Percentiles rank a stretch among this genome's conserved stretches.
These are phyloP conservation scores for Lachnellula arida DNA, from an alignment of 2,329 filamentous ascomycete species.

Conservation along the genomic window DNA sequence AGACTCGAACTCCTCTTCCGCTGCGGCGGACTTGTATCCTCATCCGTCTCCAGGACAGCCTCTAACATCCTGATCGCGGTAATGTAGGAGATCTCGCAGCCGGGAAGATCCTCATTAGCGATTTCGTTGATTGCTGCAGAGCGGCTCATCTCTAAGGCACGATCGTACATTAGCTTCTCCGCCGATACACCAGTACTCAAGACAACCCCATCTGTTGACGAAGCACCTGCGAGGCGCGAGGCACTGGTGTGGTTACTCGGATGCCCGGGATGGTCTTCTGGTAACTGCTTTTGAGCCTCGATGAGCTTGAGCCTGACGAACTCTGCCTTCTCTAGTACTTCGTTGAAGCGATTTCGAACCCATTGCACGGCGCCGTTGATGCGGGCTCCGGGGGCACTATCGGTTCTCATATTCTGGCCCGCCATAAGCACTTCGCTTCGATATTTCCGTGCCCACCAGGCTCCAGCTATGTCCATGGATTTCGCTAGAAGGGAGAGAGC, in stretches of 20 bases:
- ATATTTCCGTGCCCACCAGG: conserved; percentile 83
- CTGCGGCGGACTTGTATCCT: conserved; percentile 43
- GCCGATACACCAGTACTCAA: conserved; percentile 87
- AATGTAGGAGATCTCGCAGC: conserved; percentile 88
- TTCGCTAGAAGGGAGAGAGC: conserved; percentile 84
- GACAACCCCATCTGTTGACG: conserved; percentile 71
- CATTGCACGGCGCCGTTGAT: conserved; percentile 95
- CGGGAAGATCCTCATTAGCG: conserved; percentile 78
- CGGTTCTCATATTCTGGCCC: conserved; percentile 36
- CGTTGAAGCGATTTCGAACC: conserved; percentile 92
- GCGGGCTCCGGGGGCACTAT: conserved; percentile 46
- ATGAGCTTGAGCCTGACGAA: conserved; percentile 84
- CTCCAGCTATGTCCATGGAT: conserved; percentile 89
- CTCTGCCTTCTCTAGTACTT: conserved; percentile 93
- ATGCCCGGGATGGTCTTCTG: conserved; percentile 79
- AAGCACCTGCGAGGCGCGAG: conserved; percentile 43
- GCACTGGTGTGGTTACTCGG: conserved; percentile 69
- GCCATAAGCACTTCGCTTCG: conserved; percentile 53
- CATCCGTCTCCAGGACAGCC: conserved; percentile 84
- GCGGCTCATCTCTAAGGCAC: conserved; percentile 93
- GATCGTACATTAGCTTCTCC: conserved; percentile 97
- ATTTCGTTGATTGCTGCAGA: conserved; percentile 94
- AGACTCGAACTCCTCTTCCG: conserved; percentile 38
- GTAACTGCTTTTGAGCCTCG: conserved; percentile 79
- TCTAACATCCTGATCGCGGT: conserved; percentile 94